Evolutionary conservation across 495 filamentous ascomycete genomes (phyloP), one percentile per base, ranked within the genome.

Genomic region (Trichoderma virens): DNA sequence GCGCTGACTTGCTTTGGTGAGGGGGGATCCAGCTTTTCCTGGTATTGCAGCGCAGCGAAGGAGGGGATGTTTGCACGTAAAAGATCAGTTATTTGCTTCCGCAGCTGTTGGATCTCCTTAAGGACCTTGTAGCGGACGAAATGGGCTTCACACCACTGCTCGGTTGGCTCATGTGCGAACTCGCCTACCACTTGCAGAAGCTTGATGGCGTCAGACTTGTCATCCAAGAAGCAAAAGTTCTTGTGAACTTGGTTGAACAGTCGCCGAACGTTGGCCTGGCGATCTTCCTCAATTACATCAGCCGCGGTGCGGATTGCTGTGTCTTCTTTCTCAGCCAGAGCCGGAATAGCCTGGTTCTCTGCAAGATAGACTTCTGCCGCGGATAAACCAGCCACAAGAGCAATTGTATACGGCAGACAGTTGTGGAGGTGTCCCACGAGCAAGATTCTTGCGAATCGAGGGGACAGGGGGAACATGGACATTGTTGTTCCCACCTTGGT

Each of bases 381-480:
- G 6, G 94, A 94, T 20, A 99, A 78, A 1, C 89, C 90, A 11
- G 95, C 88, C 16, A 98, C 92, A 2, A 98, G 79, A 18, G 92
- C 92, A 62, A 97, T 88, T 25, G 93, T 89, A 70, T 96, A 93
- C 2, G 90, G 86, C 68, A 95, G 80, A 67, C 93, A 91, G 61
- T 85, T 86, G 71, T 93, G 89, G 20, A 90, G 84, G 69, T 95
- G 87, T 16, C 92, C 95, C 59, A 96, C 87, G 27, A 92, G 78
- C 25, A 99, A 80, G 76, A 98, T 97, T 62, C 93, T 89, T 7
- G 92, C 86, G 72, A 93, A 97, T 18, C 95, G 85, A 11, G 95
- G 95, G 13, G 89, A 90, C 27, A 98, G 80, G 5, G 95, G 95
- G 71, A 95, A 97, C 51, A 88, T 82, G 20, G 91, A 90, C 73